A percentile compares a stretch with the other conserved stretches of the same genome.
These are phyloP conservation scores for Papilionanthe hybrid DNA, from an alignment of 116 monocot species.

Conservation along the genomic window DNA sequence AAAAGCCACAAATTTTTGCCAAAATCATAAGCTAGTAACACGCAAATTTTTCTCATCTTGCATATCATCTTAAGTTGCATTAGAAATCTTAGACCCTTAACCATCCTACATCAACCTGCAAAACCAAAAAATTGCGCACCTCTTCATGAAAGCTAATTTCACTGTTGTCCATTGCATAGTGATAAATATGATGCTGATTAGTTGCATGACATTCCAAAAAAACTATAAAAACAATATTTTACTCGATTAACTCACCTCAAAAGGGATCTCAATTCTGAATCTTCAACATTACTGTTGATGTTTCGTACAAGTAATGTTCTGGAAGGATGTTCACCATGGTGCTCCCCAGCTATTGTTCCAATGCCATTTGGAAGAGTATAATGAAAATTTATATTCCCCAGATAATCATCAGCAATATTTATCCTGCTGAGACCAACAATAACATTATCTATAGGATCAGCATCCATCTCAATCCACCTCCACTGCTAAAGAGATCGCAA, in stretches of 20 bases:
- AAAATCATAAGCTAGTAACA: too few species aligned
- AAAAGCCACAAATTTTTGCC: too few species aligned
- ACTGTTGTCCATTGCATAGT: not conserved
- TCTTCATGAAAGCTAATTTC: not conserved
- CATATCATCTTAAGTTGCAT: too few species aligned
- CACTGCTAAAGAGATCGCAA: conserved; percentile 53
- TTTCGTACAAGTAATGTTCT: conserved; percentile 77
- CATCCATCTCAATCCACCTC: conserved; percentile 65
- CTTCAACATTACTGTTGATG: conserved; percentile 73
- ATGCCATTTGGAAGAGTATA: conserved; percentile 18
- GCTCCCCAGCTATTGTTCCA: conserved; percentile 43
- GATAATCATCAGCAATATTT: conserved; percentile 15
- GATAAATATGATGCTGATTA: not conserved
- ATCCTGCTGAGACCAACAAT: conserved; percentile 8
- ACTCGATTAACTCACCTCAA: conserved; percentile 43
- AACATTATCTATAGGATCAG: conserved; percentile 25
- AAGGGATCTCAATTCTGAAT: conserved; percentile 43
- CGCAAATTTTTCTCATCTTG: too few species aligned
- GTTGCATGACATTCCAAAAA: not conserved
- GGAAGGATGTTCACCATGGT: conserved; percentile 69
- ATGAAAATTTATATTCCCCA: conserved; percentile 13
- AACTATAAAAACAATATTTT: not conserved
- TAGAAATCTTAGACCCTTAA: too few species aligned
- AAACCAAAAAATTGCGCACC: not conserved
- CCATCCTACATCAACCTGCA: too few species aligned